A percentile compares a stretch with the other conserved stretches of the same genome.
phyloP scores from a whole-genome alignment of 1,284 basidiomycete species.

The Naganishia liquefaciens region DNA sequence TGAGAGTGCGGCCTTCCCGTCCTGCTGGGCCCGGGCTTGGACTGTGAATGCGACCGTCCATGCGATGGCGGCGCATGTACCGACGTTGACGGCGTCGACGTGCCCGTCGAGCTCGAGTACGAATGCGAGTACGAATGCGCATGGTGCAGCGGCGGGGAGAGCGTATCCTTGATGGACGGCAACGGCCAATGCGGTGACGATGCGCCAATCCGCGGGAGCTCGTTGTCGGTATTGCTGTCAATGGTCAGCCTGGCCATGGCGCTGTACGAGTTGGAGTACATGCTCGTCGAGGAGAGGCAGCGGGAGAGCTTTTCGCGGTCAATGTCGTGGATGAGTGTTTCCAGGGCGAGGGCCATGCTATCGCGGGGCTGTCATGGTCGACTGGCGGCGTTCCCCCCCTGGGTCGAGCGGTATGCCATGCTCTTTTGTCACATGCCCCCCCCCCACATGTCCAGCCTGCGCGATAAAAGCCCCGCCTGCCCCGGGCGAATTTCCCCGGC shows the following conservation, averaged over 20 bases:
- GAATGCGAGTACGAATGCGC: conserved; percentile 13
- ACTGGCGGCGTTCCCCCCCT: no score
- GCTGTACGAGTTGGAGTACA: conserved; percentile 24
- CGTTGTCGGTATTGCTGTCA: conserved; percentile 5
- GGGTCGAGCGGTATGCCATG: background rate
- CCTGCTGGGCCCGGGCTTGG: conserved; percentile 11
- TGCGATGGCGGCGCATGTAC: background rate
- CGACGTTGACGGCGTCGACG: conserved; percentile 5
- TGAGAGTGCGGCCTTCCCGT: conserved; percentile 30
- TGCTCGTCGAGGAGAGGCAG: background rate
- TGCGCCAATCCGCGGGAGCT: conserved; percentile 4
- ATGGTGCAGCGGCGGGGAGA: conserved; percentile 4
- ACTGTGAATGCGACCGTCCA: background rate
- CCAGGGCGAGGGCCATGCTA: background rate
- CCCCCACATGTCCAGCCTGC: background rate
- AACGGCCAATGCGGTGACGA: background rate
- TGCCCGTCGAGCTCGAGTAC: background rate
- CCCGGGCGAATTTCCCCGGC: no score
- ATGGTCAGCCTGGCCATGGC: conserved; percentile 32
- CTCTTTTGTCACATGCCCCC: background rate
- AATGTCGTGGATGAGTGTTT: background rate
- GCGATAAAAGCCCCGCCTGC: no score
- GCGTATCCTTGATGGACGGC: conserved; percentile 13
- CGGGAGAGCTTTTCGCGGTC: background rate
- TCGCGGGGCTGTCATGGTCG: background rate